A percentile compares a stretch with the other conserved stretches of the same genome.
These are phyloP conservation scores for Oidiodendron maius DNA, from an alignment of 495 filamentous ascomycete genomes.

Conservation along the genomic window DNA sequence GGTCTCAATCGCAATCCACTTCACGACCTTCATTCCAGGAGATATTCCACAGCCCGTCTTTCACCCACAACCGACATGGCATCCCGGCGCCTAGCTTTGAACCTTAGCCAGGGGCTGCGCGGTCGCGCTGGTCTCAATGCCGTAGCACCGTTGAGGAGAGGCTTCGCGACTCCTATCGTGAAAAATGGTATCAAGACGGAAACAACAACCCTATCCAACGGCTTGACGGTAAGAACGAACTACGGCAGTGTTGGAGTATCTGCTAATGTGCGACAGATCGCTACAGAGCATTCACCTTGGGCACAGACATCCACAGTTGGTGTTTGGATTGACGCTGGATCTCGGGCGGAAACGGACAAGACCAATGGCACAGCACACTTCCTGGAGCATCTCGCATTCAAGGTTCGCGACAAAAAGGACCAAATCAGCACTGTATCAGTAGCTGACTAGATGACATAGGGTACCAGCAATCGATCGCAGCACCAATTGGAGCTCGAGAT, in stretches of 20 bases:
- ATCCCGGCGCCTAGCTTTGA: conserved; percentile 86
- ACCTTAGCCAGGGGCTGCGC: conserved; percentile 80
- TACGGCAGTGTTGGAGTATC: background rate
- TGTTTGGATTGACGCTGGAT: conserved; percentile 99
- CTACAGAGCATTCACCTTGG: conserved; percentile 96
- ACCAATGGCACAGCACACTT: conserved; percentile 99
- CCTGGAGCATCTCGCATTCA: conserved; percentile 99
- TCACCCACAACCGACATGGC: conserved; percentile 60
- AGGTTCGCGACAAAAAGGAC: conserved; percentile 50
- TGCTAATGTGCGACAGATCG: conserved; percentile 57
- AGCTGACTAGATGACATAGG: conserved; percentile 40
- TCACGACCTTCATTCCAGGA: conserved; percentile 15
- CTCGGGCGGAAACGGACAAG: conserved; percentile 94
- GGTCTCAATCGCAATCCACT: conserved; percentile 10
- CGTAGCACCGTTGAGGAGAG: conserved; percentile 62
- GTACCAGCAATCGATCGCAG: conserved; percentile 87
- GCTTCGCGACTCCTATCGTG: conserved; percentile 76
- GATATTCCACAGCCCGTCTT: conserved; percentile 6
- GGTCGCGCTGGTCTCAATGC: conserved; percentile 69
- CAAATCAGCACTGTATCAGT: conserved; percentile 1
- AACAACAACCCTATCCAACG: conserved; percentile 93
- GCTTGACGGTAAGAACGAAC: conserved; percentile 72
- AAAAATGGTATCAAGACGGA: conserved; percentile 71
- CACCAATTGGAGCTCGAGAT: conserved; percentile 98
- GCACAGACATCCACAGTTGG: conserved; percentile 98